Base-by-base conservation (phyloP, 202 grass and related monocot species). In the Panicum hallii region DNA sequence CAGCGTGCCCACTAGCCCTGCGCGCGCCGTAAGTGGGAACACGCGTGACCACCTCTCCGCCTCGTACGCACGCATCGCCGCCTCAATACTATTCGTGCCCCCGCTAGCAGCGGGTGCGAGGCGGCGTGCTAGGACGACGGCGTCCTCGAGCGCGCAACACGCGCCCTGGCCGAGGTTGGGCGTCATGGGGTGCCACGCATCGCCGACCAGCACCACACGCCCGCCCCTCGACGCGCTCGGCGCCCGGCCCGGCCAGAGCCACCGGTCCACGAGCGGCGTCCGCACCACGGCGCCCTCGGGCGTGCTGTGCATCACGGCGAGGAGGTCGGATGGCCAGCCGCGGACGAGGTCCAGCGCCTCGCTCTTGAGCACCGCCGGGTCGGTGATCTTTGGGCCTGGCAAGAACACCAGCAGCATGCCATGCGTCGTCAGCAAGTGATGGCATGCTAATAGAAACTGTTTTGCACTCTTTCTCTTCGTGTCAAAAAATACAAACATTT, bases 151-250 rank as follows among this genome's bases (percentile, higher is more conserved):
- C 55, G 95, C 93, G 26, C 93, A 98, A 84, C 95, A 95, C 5
- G 93, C 93, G 14, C 95, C 95, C 86, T 98, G 95, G 34, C 93
- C 95, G 36, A 98, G 91, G 85, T 98, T 98, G 76, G 95, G 95
- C 11, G 95, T 98, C 95, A 98, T 98, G n/a, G 95, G 95, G 83
- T 98, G 95, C 95, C 95, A 98, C 52, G 93, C 93, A 55, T 98
- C 95, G 23, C 95, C 95, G 9, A 83, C 89, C 47, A 98, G 84
- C 57, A 95, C 95, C 41, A 92, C 93, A 32, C 78, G 30, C 19
- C 85, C 86, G 28, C 83, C 75, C 63, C 22, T 58, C 52, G 89
- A 94, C 34, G 93, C 80, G 3, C 43, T 41, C 3, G 95, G 95
- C 13, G 88, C 79, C 12, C 93, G 53, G 11, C 89, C 89, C 5